Conservation (phyloP, 305 asterid species). For the Fraxinus platypoda region DNA sequence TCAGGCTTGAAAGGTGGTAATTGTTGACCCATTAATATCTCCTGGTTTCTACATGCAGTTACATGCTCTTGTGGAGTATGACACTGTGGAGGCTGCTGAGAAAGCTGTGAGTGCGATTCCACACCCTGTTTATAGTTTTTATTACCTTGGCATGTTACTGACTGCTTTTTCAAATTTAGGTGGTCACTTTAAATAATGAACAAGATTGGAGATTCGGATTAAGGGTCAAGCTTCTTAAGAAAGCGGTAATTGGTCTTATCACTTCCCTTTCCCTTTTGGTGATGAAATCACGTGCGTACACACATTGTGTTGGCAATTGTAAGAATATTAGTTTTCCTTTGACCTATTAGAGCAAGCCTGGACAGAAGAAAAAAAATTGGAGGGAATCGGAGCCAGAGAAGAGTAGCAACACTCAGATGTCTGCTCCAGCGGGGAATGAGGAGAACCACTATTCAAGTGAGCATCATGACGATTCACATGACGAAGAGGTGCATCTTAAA, state of each 20-base stretch:
- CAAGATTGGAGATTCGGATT: constrained; percentile 97
- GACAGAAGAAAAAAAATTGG: constrained; percentile 65
- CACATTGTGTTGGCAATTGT: not conserved
- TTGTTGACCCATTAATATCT: constrained; percentile 7
- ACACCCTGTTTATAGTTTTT: constrained; percentile 20
- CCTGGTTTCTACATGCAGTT: constrained; percentile 41
- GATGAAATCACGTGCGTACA: not conserved
- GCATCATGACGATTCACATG: constrained; percentile 68
- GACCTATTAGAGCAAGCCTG: constrained; percentile 54
- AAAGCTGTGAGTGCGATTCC: constrained; percentile 65
- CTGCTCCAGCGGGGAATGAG: constrained; percentile 48
- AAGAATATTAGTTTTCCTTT: constrained; percentile 14
- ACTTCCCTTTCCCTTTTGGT: not conserved
- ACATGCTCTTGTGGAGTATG: constrained; percentile 89
- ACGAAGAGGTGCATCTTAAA: constrained; percentile 63
- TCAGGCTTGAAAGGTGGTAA: not conserved
- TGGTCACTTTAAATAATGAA: constrained; percentile 67
- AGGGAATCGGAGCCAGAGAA: constrained; percentile 66
- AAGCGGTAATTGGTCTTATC: constrained; percentile 44
- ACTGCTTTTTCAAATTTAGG: constrained; percentile 44
- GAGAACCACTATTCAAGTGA: constrained; percentile 58
- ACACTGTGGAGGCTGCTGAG: constrained; percentile 65
- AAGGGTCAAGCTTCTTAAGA: constrained; percentile 86
- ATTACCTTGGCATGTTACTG: constrained; percentile 16
- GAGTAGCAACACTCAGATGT: constrained; percentile 40